Conservation (phyloP, 495 filamentous ascomycete species). For the Podospora pseudocomata region DNA sequence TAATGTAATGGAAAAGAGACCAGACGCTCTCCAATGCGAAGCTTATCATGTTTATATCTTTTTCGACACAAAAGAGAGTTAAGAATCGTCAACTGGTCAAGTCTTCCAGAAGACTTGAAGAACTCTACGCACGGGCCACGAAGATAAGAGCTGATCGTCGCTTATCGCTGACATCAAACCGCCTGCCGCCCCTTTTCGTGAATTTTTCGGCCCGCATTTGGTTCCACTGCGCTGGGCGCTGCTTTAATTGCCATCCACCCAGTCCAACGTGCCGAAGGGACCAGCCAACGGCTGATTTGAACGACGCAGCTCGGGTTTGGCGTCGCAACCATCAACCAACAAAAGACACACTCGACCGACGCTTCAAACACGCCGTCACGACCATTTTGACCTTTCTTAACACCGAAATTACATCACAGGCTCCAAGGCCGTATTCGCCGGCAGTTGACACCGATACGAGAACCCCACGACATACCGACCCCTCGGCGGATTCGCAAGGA, state of each 20-base stretch:
- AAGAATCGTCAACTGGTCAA: no score
- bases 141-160: neutral
- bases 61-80: neutral
- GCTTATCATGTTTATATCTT: neutral
- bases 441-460: neutral
- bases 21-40: neutral
- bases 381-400: neutral
- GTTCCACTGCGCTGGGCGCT: neutral
- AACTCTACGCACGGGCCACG: neutral
- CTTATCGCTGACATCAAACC: constrained; percentile 19
- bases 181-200: constrained; percentile 5
- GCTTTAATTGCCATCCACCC: constrained; percentile 5
- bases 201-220: constrained; percentile 15
- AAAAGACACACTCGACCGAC: neutral
- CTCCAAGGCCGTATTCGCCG: neutral
- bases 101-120: neutral
- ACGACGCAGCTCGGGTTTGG: neutral
- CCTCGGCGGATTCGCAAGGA: constrained; percentile 30
- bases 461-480: neutral
- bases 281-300: neutral
- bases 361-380: neutral
- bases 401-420: neutral
- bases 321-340: neutral
- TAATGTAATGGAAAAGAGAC: neutral
- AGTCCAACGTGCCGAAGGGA: constrained; percentile 2